Base-by-base conservation (phyloP, 2,329 filamentous ascomycete species). In the Westerdykella sp. region DNA sequence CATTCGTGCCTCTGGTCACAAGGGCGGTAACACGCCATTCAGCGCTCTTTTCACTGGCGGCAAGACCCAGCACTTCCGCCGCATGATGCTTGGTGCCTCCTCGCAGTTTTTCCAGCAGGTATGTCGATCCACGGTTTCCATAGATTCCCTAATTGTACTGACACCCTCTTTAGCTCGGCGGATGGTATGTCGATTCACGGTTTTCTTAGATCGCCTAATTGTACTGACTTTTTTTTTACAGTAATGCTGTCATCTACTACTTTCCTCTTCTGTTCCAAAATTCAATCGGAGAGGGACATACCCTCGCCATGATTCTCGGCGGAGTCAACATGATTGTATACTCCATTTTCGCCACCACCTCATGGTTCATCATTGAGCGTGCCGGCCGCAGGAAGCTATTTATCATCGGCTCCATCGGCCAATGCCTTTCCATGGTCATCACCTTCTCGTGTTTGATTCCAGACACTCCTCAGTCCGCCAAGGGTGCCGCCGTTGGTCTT, bases 321-420 rank as follows among this genome's bases (percentile, higher is more conserved):
- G 69, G 69, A 38, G 67, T 78, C 34, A 77, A 77, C 63, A 76
- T 77, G 74, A 69, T 76, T 28, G 67, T 77, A n/a, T 78, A 78
- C 57, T 58, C 73, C 36, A 71, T 77, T 45, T 78, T 77, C 46
- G 75, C 77, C 1, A 76, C 73, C 0, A 66, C 76, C 1, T 82
- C 82, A 3, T 78, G 81, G 78, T 80, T 80, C 55, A 68, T 79
- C 42, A 79, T 84, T 31, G 81, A 85, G 62, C 75, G 77, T 1
- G 77, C 83, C 3, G 83, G 69, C 10, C 62, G 69, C 22, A 56
- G 69, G 11, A 68, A 67, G 44, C 55, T 71, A 6, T 70, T 70
- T 55, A 54, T 71, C n/a, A 60, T 65, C 35, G 69, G 68, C 14
- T 68, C 66, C 18, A 56, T 66, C 28, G 69, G 83, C 10, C 80